Evolutionary conservation across 2,329 filamentous ascomycete species (phyloP), one percentile per base, ranked within the genome.

Genomic region (Ascochyta viciae-villosae): DNA sequence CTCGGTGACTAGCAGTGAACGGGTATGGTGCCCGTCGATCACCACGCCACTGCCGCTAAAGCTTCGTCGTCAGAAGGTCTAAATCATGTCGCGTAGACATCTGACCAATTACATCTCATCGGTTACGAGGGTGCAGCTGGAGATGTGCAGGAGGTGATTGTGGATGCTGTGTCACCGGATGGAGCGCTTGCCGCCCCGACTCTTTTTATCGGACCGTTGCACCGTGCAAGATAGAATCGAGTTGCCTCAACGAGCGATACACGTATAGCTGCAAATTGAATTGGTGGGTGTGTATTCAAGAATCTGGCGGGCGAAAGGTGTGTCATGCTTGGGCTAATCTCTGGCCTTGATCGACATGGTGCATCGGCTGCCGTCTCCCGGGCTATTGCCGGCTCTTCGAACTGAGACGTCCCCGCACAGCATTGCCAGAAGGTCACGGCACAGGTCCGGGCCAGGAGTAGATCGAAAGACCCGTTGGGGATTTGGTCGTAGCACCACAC

Each of bases 21-120:
- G 15, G 48, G 54, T 24, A 62, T 55, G 35, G 53, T 44, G 38
- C 47, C 50, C 31, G 52, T 45, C 34, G 52, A 54, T 54, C 52
- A 31, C 23, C 1, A 29, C 52, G 40, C 52, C 45, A 40, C 45
- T 54, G 34, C 45, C 45, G 33, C 45, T 34, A 39, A 26, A 38
- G 50, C 33, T 26, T 35, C 51, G 24, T 49, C 26, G 24, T 31
- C 24, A 41, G 40, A 13, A 19, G 50, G 37, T 37, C 24, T 23
- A 46, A 46, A 41, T 47, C 35, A 41, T 23, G 13, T 31, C 27
- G 22, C 5, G 6, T 3, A n/a, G 3, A 16, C 9, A 48, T 31
- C 16, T 22, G 33, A 38, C 50, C 50, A 48, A 54, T 48, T 13
- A 24, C 31, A 29, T 24, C 22, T 33, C n/a, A 9, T 48, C 31